Evolutionary conservation across 768 basidiomycete species (phyloP), one percentile per base, ranked within the genome.

Genomic region (Lyophyllum shimeji): DNA sequence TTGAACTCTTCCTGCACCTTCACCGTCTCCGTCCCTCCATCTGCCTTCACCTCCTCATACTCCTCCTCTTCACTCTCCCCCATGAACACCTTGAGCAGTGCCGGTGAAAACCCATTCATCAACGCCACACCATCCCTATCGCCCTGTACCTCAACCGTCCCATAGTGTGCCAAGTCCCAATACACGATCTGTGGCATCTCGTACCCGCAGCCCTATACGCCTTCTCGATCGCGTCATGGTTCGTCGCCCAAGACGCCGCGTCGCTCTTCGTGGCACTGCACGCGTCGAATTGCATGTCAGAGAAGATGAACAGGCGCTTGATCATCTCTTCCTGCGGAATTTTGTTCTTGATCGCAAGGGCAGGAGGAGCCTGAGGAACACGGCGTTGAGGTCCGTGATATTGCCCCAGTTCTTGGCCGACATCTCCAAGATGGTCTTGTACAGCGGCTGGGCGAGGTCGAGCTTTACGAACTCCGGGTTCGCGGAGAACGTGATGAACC

Each of bases 201-300:
- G 61, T 90, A 90, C 55, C 89, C 4, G 83, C 85, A 56, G 76
- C 67, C 45, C 64, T 63, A 60, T 84, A 91, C 63, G 76, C 82
- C 55, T 70, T 64, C 65, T 76, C 77, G 39, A 90, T 79, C 20
- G 66, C 67, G 31, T 85, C 78, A 61, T 89, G 80, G 45, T 82
- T 87, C 37, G 87, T 90, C 61, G 81, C 76, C 84, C 86, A 89
- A 0, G 60, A 34, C 8, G 54, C 53, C 0, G 59, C 49, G 2
- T 50, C 27, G 8, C 18, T 50, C n/a, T 51, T 39, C 7, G 46
- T 42, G 34, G 25, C 42, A 47, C 45, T 33, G 54, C 34, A 15
- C 45, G 52, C 49, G 63, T 90, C 85, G 59, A 90, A 90, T 69
- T 89, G 88, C 89, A 90, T 90, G 64, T 90, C 87, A 2, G 82